phyloP scores from a whole-genome alignment of 2,329 filamentous ascomycete genomes.

The Cryphonectria naterciae region DNA sequence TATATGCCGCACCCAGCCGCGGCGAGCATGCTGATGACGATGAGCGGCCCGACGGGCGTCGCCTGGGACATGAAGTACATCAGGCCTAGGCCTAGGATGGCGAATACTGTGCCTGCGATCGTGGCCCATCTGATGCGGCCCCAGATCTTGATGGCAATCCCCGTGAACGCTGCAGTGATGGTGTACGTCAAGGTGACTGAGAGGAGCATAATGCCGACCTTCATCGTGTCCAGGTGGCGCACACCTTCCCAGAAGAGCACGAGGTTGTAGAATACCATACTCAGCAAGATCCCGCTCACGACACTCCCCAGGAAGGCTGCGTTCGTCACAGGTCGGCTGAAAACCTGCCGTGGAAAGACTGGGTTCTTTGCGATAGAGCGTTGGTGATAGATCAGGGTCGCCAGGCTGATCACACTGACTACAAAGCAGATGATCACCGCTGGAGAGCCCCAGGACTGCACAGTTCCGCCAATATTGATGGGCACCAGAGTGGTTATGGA shows the following conservation, averaged over 20 bases:
- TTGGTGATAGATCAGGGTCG: slow-evolving; percentile 20
- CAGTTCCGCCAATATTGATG: slow-evolving; percentile 25
- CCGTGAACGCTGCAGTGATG: slow-evolving; percentile 32
- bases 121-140: slow-evolving; percentile 22
- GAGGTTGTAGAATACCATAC: slow-evolving; percentile 27
- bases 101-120: slow-evolving; percentile 10
- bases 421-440: slow-evolving; percentile 5
- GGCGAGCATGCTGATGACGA: slow-evolving; percentile 16
- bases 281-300: slow-evolving; percentile 19
- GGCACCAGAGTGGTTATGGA: slow-evolving; percentile 20
- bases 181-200: slow-evolving; percentile 22
- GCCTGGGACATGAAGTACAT: slow-evolving; percentile 22
- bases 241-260: slow-evolving; percentile 26
- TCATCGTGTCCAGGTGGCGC: slow-evolving; percentile 7
- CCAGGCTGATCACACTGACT: slow-evolving; percentile 1
- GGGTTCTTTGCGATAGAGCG: slow-evolving; percentile 5
- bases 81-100: slow-evolving; percentile 12
- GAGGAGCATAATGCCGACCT: slow-evolving; percentile 17
- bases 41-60: not conserved
- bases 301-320: slow-evolving; percentile 22
- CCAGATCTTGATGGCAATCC: slow-evolving; percentile 15
- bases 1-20: slow-evolving; percentile 23
- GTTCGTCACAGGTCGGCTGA: slow-evolving; percentile 11
- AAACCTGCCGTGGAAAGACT: slow-evolving; percentile 23
- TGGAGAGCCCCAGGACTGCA: slow-evolving; percentile 11